phyloP scores from a whole-genome alignment of 2,329 filamentous ascomycete species.

The Aspergillus clavatus region DNA sequence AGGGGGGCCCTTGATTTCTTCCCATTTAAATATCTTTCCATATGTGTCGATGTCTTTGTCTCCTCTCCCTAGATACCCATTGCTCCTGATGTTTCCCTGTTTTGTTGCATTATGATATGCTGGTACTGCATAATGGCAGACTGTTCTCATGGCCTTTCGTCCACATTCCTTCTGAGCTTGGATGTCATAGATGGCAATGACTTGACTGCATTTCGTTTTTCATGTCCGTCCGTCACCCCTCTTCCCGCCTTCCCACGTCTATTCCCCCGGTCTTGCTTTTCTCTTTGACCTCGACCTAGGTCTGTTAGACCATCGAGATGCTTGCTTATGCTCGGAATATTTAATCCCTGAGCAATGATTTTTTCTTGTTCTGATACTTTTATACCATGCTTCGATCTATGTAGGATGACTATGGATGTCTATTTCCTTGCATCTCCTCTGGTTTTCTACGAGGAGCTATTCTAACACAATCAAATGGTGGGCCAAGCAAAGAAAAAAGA shows the following conservation, averaged over 20 bases:
- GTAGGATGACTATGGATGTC: background rate
- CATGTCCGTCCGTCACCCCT: conserved; percentile 1
- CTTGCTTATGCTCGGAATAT: background rate
- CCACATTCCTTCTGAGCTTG: conserved; percentile 7
- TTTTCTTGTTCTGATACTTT: background rate
- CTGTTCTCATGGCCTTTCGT: conserved; percentile 6
- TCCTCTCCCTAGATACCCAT: conserved; percentile 27
- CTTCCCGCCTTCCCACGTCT: conserved; percentile 3
- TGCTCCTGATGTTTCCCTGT: conserved; percentile 18
- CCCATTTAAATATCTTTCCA: conserved; percentile 18
- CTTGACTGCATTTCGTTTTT: conserved; percentile 11
- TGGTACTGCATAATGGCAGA: conserved; percentile 17
- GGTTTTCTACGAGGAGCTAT: background rate
- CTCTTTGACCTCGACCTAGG: background rate
- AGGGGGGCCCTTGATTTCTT: conserved; percentile 42
- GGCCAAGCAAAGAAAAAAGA: background rate
- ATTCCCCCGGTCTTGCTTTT: background rate
- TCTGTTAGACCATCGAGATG: background rate
- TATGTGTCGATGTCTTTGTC: conserved; percentile 26
- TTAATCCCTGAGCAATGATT: background rate
- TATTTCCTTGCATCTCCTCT: background rate
- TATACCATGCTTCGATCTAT: background rate
- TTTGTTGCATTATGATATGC: conserved; percentile 14
- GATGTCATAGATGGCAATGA: conserved; percentile 25
- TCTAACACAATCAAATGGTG: background rate